These are phyloP conservation scores for Camellia granthamiana DNA, from an alignment of 148 eudicot genomes.

Conservation along the genomic window DNA sequence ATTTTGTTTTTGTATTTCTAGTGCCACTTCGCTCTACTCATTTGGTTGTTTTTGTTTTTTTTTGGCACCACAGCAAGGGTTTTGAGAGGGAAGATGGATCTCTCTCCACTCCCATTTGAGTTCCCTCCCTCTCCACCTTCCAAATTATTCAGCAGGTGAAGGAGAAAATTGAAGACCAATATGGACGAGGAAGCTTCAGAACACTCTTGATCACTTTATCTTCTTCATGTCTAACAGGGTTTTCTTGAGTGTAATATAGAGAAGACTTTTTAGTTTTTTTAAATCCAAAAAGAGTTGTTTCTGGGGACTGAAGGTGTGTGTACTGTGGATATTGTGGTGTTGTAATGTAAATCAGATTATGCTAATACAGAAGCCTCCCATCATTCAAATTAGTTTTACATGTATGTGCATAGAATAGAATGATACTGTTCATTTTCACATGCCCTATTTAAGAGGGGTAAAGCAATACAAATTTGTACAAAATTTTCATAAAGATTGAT, in stretches of 20 bases:
- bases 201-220: neutral
- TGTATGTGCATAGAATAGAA: too few relatives aligned
- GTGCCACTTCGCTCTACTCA: too few relatives aligned
- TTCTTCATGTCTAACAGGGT: neutral
- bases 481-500: too few relatives aligned
- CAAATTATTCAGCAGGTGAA: slow-evolving; percentile 44
- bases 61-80: slow-evolving; percentile 13
- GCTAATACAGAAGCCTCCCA: too few relatives aligned
- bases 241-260: neutral
- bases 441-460: too few relatives aligned
- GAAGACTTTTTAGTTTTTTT: neutral
- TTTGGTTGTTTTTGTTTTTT: too few relatives aligned
- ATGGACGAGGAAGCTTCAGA: slow-evolving; percentile 34
- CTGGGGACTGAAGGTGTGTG: neutral
- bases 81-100: slow-evolving; percentile 78
- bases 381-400: too few relatives aligned
- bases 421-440: too few relatives aligned
- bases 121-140: slow-evolving; percentile 92
- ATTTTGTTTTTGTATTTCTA: too few relatives aligned
- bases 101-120: slow-evolving; percentile 61
- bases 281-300: neutral
- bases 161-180: slow-evolving; percentile 45
- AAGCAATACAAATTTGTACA: too few relatives aligned
- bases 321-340: neutral
- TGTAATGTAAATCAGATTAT: neutral